These are phyloP conservation scores for Hebeloma cylindrosporum DNA, from an alignment of 768 basidiomycete genomes.

Conservation along the genomic window DNA sequence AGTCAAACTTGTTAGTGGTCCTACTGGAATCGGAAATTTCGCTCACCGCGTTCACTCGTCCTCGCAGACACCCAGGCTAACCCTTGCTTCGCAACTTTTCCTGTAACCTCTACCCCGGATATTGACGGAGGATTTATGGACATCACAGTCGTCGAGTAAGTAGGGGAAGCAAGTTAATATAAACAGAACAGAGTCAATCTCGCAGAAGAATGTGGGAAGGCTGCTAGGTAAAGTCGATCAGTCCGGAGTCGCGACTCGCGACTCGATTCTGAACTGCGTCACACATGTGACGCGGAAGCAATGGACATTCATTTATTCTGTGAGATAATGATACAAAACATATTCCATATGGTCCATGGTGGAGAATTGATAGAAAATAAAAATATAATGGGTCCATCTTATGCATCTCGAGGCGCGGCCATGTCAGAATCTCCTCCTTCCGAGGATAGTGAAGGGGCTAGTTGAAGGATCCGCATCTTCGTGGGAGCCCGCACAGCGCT, in stretches of 20 bases:
- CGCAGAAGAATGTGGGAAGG: too few relatives aligned
- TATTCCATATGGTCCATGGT: not conserved
- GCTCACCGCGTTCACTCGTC: constrained; percentile 53
- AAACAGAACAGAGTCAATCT: too few relatives aligned
- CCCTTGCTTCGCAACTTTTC: constrained; percentile 36
- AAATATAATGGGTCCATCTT: constrained; percentile 8
- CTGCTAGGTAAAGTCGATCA: too few relatives aligned
- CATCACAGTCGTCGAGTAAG: constrained; percentile 17
- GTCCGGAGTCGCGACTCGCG: too few relatives aligned
- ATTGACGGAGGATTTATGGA: constrained; percentile 27
- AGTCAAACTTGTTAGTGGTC: constrained; percentile 6
- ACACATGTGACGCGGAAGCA: too few relatives aligned
- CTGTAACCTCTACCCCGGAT: constrained; percentile 33
- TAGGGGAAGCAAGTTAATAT: too few relatives aligned
- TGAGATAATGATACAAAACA: too few relatives aligned
- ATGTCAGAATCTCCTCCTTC: constrained; percentile 54
- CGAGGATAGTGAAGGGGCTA: constrained; percentile 48
- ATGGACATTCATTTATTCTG: too few relatives aligned
- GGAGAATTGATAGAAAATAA: not conserved
- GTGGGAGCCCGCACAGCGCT: constrained; percentile 50
- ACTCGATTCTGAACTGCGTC: too few relatives aligned
- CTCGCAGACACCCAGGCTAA: constrained; percentile 42
- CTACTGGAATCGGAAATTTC: not conserved
- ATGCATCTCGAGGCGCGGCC: constrained; percentile 29
- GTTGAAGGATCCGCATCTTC: constrained; percentile 65